A percentile compares a stretch with the other conserved stretches of the same genome.
phyloP scores from a whole-genome alignment of 176 grass and related monocot species.

The Oryza punctata region DNA sequence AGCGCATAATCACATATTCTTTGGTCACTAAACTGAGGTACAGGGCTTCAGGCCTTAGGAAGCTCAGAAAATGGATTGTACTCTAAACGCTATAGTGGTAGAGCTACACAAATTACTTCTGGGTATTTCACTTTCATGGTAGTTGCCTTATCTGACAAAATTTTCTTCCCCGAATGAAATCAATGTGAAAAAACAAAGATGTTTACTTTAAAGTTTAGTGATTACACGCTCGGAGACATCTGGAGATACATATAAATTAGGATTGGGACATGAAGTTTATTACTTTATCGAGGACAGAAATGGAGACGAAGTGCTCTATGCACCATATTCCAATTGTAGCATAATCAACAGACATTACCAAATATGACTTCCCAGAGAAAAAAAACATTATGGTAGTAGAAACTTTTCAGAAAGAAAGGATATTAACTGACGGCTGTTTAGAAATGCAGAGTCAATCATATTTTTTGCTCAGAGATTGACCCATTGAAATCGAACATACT shows the following conservation, averaged over 20 bases:
- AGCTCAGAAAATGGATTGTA: background rate
- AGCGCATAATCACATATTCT: background rate
- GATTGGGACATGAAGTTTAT: background rate
- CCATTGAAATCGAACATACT: background rate
- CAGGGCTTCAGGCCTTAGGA: slow-evolving; percentile 1
- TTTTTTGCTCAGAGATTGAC: too few species aligned
- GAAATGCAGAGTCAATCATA: background rate
- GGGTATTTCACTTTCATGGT: background rate
- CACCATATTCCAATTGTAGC: background rate
- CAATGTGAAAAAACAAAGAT: background rate
- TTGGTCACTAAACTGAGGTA: background rate
- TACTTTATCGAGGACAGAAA: background rate
- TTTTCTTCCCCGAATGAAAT: background rate
- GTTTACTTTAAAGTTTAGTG: background rate
- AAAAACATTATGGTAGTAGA: too few species aligned
- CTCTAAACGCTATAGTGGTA: background rate
- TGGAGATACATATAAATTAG: background rate
- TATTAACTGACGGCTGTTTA: background rate
- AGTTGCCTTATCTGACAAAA: background rate
- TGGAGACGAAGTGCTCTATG: background rate
- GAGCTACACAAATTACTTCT: background rate
- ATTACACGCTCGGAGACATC: background rate
- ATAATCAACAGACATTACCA: background rate
- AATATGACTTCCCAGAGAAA: background rate
- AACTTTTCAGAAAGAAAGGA: background rate